Conservation (phyloP, 441 rosid species). For the Mallotus repandus region DNA sequence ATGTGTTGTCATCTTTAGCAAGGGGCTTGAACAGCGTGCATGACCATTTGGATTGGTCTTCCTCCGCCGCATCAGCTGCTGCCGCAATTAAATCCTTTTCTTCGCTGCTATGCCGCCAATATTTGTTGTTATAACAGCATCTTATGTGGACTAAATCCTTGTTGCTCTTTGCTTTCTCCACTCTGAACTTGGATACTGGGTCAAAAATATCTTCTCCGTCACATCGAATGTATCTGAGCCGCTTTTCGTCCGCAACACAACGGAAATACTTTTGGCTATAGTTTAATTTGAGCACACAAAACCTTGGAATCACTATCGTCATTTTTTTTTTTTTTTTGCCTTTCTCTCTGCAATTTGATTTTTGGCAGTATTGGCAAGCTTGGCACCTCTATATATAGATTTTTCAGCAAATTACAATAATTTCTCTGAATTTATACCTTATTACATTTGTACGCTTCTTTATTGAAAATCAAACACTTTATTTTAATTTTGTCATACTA, state of each 20-base stretch:
- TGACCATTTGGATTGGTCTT: conserved; percentile 6
- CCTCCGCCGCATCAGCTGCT: neutral
- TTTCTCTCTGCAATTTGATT: neutral
- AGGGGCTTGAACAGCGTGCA: conserved; percentile 7
- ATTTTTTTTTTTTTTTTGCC: neutral
- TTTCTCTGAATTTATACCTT: too few relatives aligned
- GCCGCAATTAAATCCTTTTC: neutral
- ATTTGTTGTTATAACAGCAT: conserved; percentile 5
- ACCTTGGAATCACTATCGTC: neutral
- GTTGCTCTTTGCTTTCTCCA: neutral
- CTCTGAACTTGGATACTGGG: neutral
- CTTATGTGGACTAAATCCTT: neutral
- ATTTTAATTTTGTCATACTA: too few relatives aligned
- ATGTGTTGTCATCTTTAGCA: neutral
- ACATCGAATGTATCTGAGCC: neutral
- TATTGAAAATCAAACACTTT: too few relatives aligned
- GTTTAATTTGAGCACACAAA: neutral
- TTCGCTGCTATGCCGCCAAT: neutral
- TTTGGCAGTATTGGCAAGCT: too few relatives aligned
- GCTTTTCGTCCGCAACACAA: neutral
- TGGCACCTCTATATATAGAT: too few relatives aligned
- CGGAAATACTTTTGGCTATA: neutral
- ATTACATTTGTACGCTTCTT: too few relatives aligned
- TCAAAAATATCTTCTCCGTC: neutral
- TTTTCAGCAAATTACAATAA: too few relatives aligned